Percentiles rank a stretch among this genome's conserved stretches.
Conservation (phyloP, 306 rosid species). For the Abrus precatorius region DNA sequence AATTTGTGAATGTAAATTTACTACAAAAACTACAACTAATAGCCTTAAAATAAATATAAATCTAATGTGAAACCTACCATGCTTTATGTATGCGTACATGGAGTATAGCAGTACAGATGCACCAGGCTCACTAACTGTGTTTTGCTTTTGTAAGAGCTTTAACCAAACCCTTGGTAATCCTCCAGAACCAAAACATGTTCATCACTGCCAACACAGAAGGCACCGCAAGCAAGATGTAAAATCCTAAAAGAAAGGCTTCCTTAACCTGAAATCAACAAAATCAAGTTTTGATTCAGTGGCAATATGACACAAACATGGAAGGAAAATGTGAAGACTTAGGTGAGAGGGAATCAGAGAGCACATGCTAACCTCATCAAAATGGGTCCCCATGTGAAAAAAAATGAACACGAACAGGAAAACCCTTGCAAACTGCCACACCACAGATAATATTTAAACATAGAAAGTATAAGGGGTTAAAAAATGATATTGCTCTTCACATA, state of each 20-base stretch:
- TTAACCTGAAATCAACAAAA: constrained; percentile 60
- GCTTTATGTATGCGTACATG: not conserved
- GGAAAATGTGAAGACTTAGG: not conserved
- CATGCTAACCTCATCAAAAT: constrained; percentile 72
- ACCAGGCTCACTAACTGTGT: constrained; percentile 53
- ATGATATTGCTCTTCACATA: not conserved
- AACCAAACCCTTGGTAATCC: constrained; percentile 75
- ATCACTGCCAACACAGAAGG: constrained; percentile 64
- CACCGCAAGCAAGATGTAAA: constrained; percentile 62
- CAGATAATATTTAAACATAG: constrained; percentile 5
- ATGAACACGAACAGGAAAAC: constrained; percentile 68
- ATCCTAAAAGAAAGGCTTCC: constrained; percentile 59
- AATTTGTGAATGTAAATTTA: too few species aligned
- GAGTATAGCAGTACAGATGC: not conserved
- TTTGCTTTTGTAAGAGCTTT: constrained; percentile 67
- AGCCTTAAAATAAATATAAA: too few species aligned
- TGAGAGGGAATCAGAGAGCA: not conserved
- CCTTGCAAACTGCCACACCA: constrained; percentile 69
- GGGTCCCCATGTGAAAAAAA: constrained; percentile 63
- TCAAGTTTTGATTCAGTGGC: constrained; percentile 6
- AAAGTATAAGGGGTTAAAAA: not conserved
- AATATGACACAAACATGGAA: not conserved
- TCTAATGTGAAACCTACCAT: too few species aligned
- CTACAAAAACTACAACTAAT: too few species aligned
- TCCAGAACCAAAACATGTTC: constrained; percentile 84